A percentile compares a stretch with the other conserved stretches of the same genome.
phyloP scores from a whole-genome alignment of 805 yeast species.

The Blastobotrys peoriensis region DNA sequence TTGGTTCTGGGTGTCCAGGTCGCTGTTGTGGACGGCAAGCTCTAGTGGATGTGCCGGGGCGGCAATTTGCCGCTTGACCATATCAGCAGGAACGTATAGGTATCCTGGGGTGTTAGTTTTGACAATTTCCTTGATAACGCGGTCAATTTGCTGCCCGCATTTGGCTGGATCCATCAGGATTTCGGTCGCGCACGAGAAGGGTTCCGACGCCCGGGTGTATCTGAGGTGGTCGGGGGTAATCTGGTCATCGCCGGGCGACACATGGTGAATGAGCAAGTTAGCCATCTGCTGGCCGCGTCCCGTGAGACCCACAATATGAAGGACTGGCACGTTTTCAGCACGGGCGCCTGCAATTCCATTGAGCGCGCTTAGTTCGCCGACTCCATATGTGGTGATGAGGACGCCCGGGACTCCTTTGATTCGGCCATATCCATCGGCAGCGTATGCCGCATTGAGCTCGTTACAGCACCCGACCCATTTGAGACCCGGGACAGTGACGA shows the following conservation, averaged over 20 bases:
- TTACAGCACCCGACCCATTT: constrained; percentile 82
- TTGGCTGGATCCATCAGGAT: constrained; percentile 38
- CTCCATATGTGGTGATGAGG: constrained; percentile 73
- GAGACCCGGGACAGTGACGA: constrained; percentile 37
- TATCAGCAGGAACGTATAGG: constrained; percentile 67
- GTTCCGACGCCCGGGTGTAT: constrained; percentile 57
- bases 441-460: constrained; percentile 83
- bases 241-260: constrained; percentile 28
- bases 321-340: constrained; percentile 72
- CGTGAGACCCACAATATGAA: constrained; percentile 83
- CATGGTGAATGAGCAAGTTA: constrained; percentile 34
- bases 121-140: constrained; percentile 51
- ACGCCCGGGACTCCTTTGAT: constrained; percentile 59
- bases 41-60: constrained; percentile 26
- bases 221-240: constrained; percentile 49
- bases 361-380: constrained; percentile 80
- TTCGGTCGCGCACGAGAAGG: constrained; percentile 51
- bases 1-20: constrained; percentile 27
- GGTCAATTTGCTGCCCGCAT: constrained; percentile 61
- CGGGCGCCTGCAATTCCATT: constrained; percentile 80
- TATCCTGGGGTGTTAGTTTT: constrained; percentile 73
- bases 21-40: constrained; percentile 26
- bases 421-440: constrained; percentile 86
- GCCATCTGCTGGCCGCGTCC: constrained; percentile 34
- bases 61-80: constrained; percentile 37